phyloP scores from a whole-genome alignment of 306 rosid genomes.

The Dalbergia cultrata region DNA sequence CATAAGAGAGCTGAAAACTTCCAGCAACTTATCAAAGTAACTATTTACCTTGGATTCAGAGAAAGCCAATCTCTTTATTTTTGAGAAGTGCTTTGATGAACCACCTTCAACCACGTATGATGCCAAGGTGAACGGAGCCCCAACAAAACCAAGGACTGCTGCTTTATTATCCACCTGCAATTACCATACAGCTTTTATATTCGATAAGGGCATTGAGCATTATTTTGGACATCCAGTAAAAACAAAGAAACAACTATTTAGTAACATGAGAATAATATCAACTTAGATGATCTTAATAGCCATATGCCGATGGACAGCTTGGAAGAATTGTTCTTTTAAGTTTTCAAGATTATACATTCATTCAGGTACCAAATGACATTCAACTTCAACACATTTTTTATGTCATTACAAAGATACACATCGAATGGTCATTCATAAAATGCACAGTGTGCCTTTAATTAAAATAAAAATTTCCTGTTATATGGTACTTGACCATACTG shows the following conservation, averaged over 20 bases:
- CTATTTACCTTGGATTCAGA: conserved; percentile 70
- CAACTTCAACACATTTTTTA: not conserved
- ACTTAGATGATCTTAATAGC: not conserved
- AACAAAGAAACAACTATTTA: not conserved
- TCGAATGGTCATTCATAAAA: not conserved
- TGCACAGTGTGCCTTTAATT: not conserved
- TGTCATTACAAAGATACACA: conserved; percentile 3
- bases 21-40: not conserved
- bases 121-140: conserved; percentile 97
- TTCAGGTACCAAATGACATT: not conserved
- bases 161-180: conserved; percentile 88
- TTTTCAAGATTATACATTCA: not conserved
- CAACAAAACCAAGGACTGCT: conserved; percentile 95
- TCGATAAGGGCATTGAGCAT: not conserved
- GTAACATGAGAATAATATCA: not conserved
- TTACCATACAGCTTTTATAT: conserved; percentile 33
- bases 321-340: too few species aligned
- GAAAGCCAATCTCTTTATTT: conserved; percentile 87
- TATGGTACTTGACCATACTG: not conserved
- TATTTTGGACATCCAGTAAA: not conserved
- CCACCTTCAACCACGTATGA: conserved; percentile 99
- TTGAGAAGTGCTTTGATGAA: conserved; percentile 92
- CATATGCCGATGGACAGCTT: not conserved
- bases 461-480: not conserved
- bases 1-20: conserved; percentile 20